These are phyloP conservation scores for Hansenula sp. DNA, from an alignment of 1,139 yeast genomes.

Conservation along the genomic window DNA sequence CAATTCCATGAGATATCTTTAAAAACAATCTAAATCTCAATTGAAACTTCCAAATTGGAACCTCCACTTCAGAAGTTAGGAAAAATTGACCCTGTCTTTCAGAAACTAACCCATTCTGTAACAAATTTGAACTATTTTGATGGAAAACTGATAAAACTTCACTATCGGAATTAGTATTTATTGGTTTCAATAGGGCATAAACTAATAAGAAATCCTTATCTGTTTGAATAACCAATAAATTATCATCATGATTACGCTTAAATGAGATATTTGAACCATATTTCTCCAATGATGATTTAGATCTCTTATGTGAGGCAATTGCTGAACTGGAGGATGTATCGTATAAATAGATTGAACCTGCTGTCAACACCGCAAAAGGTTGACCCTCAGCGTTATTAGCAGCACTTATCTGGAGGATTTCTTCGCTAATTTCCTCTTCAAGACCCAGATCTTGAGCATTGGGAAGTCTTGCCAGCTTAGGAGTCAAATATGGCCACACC, in stretches of 20 bases:
- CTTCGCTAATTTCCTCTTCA: conserved; percentile 43
- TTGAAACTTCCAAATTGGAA: conserved; percentile 28
- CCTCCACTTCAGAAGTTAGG: conserved; percentile 23
- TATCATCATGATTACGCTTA: conserved; percentile 23
- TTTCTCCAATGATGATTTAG: conserved; percentile 27
- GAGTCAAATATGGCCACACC: conserved; percentile 13
- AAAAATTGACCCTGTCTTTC: conserved; percentile 28
- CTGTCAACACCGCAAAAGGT: conserved; percentile 37
- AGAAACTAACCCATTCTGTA: conserved; percentile 44
- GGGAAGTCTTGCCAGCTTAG: conserved; percentile 9
- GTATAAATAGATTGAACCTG: conserved; percentile 26
- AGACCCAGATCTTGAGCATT: conserved; percentile 45
- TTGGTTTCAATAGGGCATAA: conserved; percentile 23
- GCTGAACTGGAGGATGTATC: conserved; percentile 28
- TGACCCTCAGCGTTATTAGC: conserved; percentile 31
- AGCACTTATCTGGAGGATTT: conserved; percentile 35
- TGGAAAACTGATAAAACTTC: conserved; percentile 38
- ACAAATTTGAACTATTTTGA: conserved; percentile 29
- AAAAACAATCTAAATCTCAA: conserved; percentile 40
- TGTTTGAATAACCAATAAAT: conserved; percentile 29
- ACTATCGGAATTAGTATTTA: conserved; percentile 22
- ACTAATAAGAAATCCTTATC: conserved; percentile 28
- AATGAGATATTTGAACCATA: conserved; percentile 29
- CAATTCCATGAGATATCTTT: conserved; percentile 37
- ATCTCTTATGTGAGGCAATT: conserved; percentile 30